Evolutionary conservation across 2,329 filamentous ascomycete species (phyloP).

Genomic region (Botrytis deweyae): DNA sequence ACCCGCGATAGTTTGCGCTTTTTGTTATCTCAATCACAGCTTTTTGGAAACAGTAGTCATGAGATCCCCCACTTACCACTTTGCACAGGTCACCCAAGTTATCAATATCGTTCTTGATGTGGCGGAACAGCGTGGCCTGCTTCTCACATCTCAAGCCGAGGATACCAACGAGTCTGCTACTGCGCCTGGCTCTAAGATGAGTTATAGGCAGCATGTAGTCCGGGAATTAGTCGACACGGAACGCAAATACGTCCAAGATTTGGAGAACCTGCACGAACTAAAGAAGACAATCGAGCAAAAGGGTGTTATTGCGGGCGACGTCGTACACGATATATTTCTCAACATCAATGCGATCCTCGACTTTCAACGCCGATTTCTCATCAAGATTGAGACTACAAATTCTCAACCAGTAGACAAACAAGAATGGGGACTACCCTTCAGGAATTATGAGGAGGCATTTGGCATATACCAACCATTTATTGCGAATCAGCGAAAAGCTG

Average conservation of each 20-base stretch:
- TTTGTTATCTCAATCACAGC: background rate
- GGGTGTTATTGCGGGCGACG: conserved; percentile 83
- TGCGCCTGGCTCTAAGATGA: conserved; percentile 61
- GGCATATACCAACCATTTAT: conserved; percentile 96
- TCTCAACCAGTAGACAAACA: conserved; percentile 73
- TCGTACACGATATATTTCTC: conserved; percentile 90
- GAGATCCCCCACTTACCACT: conserved; percentile 15
- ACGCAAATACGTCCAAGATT: conserved; percentile 94
- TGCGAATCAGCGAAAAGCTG: conserved; percentile 90
- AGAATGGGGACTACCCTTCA: conserved; percentile 93
- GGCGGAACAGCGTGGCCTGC: conserved; percentile 72
- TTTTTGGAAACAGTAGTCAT: background rate
- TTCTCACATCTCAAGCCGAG: conserved; percentile 61
- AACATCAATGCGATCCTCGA: conserved; percentile 95
- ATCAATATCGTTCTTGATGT: conserved; percentile 91
- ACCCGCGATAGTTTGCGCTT: background rate
- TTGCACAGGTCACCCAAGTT: conserved; percentile 76
- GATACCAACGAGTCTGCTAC: conserved; percentile 47
- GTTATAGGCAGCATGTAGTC: conserved; percentile 80
- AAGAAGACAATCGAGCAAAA: conserved; percentile 88
- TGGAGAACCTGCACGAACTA: conserved; percentile 89
- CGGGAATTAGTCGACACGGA: conserved; percentile 92
- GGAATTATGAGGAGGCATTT: conserved; percentile 81
- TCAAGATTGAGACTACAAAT: conserved; percentile 93
- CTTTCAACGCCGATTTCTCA: conserved; percentile 91